A percentile compares a stretch with the other conserved stretches of the same genome.
phyloP scores from a whole-genome alignment of 1,284 basidiomycete genomes.

The Rhodotorula mucilaginosa region DNA sequence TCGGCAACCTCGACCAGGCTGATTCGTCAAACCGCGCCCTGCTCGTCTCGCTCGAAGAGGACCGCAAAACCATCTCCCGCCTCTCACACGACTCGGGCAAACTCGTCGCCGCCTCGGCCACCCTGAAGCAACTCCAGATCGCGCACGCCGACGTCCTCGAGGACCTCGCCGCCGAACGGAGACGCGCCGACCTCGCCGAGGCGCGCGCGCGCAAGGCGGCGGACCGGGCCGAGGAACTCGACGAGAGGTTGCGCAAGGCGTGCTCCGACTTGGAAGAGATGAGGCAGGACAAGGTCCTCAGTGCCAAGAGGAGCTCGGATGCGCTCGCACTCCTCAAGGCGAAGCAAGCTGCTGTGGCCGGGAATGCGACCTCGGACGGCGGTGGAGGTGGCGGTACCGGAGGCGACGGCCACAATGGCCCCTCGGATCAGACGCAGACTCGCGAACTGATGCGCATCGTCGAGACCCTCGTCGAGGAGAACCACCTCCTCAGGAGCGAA shows the following conservation, averaged over 20 bases:
- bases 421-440: neutral
- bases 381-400: neutral
- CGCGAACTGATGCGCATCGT: slow-evolving; percentile 38
- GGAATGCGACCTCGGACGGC: neutral
- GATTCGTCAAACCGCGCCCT: slow-evolving; percentile 74
- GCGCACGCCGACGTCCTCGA: slow-evolving; percentile 76
- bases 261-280: slow-evolving; percentile 38
- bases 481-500: slow-evolving; percentile 38
- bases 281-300: slow-evolving; percentile 40
- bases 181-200: slow-evolving; percentile 69
- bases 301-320: slow-evolving; percentile 25
- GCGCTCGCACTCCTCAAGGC: slow-evolving; percentile 19
- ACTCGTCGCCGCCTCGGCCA: slow-evolving; percentile 47
- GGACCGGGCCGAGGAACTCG: slow-evolving; percentile 54
- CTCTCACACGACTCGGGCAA: slow-evolving; percentile 67
- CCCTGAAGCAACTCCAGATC: slow-evolving; percentile 23
- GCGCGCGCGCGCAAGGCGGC: slow-evolving; percentile 54
- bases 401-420: slow-evolving; percentile 21
- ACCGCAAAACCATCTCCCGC: slow-evolving; percentile 65
- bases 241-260: slow-evolving; percentile 50
- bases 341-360: neutral
- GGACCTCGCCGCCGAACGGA: slow-evolving; percentile 70
- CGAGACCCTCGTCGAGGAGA: slow-evolving; percentile 40
- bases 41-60: slow-evolving; percentile 72
- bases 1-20: slow-evolving; percentile 75